Evolutionary conservation across 768 basidiomycete genomes (phyloP), one percentile per base, ranked within the genome.

Genomic region (Termitomyces sp.): DNA sequence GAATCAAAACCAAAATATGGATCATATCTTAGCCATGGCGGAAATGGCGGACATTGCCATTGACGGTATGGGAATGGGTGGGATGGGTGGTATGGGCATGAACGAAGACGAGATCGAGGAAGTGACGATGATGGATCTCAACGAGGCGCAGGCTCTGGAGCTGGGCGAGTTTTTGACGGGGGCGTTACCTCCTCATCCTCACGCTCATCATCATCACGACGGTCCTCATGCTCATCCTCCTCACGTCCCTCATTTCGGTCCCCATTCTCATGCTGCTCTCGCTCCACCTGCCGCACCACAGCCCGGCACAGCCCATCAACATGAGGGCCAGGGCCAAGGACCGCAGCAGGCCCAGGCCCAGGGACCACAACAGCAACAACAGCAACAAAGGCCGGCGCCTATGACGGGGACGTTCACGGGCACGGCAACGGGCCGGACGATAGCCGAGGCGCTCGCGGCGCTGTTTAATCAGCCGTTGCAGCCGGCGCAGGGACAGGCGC

Each of bases 41-140:
- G n/a, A n/a, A n/a, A n/a, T n/a, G n/a, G n/a, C n/a, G n/a, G n/a
- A n/a, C n/a, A n/a, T n/a, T n/a, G n/a, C n/a, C n/a, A n/a, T n/a
- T n/a, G n/a, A n/a, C n/a, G 30, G 30, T 36, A 36, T 36, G 34
- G 34, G 5, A 9, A 36, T 50, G 34, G 48, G 20, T n/a, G 3
- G 42, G 22, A 30, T 46, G 27, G 43, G 9, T 4, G 42, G 22
- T 5, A 24, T 24, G 13, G 22, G 22, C 3, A 39, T 52, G 51
- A n/a, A 52, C 12, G 51, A 52, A 7, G n/a, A 39, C 7, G 51
- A 52, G 18, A 52, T 39, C 26, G 37, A 52, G 4, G 51, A 52
- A 40, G 51, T 52, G 12, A n/a, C 51, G 6, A 52, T 52, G 51
- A 52, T 52, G 51, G 51, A 52, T 52, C 1, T 52, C 26, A 40